phyloP scores from a whole-genome alignment of 495 filamentous ascomycete genomes.

The Rusavskia elegans region DNA sequence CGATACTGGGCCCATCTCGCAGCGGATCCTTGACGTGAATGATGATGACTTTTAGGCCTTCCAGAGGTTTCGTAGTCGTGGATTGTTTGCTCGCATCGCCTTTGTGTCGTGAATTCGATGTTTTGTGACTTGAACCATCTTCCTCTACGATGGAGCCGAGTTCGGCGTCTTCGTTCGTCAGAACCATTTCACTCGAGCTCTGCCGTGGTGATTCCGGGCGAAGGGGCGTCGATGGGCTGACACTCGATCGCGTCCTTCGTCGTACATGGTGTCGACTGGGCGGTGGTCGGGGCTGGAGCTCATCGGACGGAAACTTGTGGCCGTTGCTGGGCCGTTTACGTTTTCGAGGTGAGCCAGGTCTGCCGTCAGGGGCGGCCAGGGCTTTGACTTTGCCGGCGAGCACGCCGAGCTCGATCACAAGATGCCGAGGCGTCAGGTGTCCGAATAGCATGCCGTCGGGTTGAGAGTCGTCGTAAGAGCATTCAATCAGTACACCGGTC shows the following conservation, averaged over 20 bases:
- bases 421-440: conserved; percentile 68
- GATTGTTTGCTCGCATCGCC: neutral
- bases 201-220: neutral
- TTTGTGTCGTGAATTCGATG: neutral
- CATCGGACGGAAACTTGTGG: neutral
- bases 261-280: neutral
- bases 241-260: conserved; percentile 5
- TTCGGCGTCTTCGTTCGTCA: neutral
- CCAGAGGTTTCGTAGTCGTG: conserved; percentile 20
- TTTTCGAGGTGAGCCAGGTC: conserved; percentile 8
- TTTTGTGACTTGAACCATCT: neutral
- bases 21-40: conserved; percentile 75
- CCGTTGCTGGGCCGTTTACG: conserved; percentile 11
- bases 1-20: conserved; percentile 42
- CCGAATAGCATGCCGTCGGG: conserved; percentile 66
- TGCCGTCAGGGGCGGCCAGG: conserved; percentile 14
- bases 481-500: conserved; percentile 82
- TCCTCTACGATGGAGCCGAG: neutral
- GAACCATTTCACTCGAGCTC: neutral
- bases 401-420: conserved; percentile 57
- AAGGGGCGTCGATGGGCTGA: conserved; percentile 8
- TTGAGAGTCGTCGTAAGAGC: conserved; percentile 68
- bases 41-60: conserved; percentile 47
- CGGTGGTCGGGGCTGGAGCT: neutral
- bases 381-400: conserved; percentile 50